phyloP scores from a whole-genome alignment of 1,139 yeast species.

The Candida sanyaensis region DNA sequence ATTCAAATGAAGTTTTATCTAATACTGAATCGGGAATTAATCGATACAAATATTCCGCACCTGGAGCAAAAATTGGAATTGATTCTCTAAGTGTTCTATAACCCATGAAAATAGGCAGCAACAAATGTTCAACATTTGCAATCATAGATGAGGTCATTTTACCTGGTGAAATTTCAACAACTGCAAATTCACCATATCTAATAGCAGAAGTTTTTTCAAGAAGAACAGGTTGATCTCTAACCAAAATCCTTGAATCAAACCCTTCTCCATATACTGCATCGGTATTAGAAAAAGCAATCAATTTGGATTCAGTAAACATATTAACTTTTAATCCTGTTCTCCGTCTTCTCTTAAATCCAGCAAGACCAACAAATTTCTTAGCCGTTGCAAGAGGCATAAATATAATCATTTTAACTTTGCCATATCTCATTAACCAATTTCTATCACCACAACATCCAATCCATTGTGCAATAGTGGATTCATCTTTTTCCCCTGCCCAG shows the following conservation, averaged over 20 bases:
- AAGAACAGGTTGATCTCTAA: slow-evolving; percentile 41
- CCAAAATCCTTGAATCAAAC: slow-evolving; percentile 39
- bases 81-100: slow-evolving; percentile 37
- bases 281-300: slow-evolving; percentile 49
- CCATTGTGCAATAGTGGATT: slow-evolving; percentile 76
- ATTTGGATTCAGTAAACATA: slow-evolving; percentile 52
- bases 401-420: slow-evolving; percentile 69
- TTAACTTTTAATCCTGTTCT: slow-evolving; percentile 65
- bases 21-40: slow-evolving; percentile 36
- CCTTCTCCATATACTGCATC: slow-evolving; percentile 26
- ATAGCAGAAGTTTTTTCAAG: slow-evolving; percentile 24
- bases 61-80: slow-evolving; percentile 70
- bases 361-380: slow-evolving; percentile 56
- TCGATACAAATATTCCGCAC: slow-evolving; percentile 63
- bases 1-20: slow-evolving; percentile 46
- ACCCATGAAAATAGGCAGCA: slow-evolving; percentile 36
- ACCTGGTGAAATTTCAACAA: slow-evolving; percentile 65
- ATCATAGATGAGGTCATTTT: slow-evolving; percentile 54
- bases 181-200: slow-evolving; percentile 32
- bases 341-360: slow-evolving; percentile 48
- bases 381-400: slow-evolving; percentile 65
- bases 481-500: slow-evolving; percentile 57
- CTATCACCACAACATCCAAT: slow-evolving; percentile 64
- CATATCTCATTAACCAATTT: slow-evolving; percentile 77
- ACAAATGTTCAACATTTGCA: slow-evolving; percentile 66